Evolutionary conservation across 2,329 filamentous ascomycete genomes (phyloP), one percentile per base, ranked within the genome.

Genomic region (Cercospora beticola): DNA sequence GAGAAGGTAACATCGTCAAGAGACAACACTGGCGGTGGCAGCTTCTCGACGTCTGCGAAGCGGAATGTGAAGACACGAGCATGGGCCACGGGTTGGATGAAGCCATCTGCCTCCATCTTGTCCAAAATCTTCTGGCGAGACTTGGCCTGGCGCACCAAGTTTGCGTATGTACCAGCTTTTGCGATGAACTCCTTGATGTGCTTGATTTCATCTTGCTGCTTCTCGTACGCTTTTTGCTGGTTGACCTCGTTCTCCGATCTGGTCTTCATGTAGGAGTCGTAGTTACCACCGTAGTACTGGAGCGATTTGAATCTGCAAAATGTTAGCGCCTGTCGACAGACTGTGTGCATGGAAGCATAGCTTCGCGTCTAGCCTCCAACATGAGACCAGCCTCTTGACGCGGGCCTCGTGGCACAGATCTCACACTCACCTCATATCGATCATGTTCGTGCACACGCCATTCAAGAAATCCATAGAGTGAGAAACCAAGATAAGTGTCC

Each of bases 131-230:
- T 99, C 84, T 99, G 95, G 73, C 95, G 90, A 54, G 95, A 98
- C 87, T 99, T 99, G 83, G 96, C 96, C 84, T 99, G 95, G 82
- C 92, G 89, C 80, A 99, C 95, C 86, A 99, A 87, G 86, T 99
- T 99, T 88, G 96, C 95, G 79, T 99, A 99, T 70, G 95, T 99
- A 94, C 96, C 95, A 67, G 95, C 95, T 71, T 94, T 97, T 79
- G 96, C 95, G 81, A 99, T 99, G 87, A 99, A 99, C 85, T 98
- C 97, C 87, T 99, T 98, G 87, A 99, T 99, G 86, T 99, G 96
- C 75, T 89, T 88, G 81, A 99, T 99, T 86, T 99, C 95, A 71
- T 99, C 95, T 81, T 99, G 95, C 82, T 99, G 95, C 87, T 99
- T 99, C 82, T 92, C 87, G 86, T 99, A 99, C 72, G 95, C 95